Conservation (phyloP, 169 alveolate species). For the Plasmodium vinckei region DNA sequence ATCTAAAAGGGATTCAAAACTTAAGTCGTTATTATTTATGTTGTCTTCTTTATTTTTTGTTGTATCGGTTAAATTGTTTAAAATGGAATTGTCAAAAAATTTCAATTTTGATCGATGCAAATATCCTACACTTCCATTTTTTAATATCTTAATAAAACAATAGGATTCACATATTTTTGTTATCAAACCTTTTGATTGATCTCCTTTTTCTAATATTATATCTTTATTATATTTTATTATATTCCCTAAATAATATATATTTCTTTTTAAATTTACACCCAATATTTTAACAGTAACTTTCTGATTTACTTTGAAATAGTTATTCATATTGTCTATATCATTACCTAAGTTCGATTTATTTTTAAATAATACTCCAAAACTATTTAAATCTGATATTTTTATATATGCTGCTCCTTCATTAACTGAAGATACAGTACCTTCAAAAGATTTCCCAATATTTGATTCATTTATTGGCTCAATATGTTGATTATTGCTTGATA, state of each 20-base stretch:
- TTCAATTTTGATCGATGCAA: slow-evolving; percentile 34
- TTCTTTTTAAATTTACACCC: slow-evolving; percentile 32
- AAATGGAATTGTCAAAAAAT: neutral
- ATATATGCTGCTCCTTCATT: slow-evolving; percentile 17
- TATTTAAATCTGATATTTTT: slow-evolving; percentile 3
- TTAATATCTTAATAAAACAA: slow-evolving; percentile 43
- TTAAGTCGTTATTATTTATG: neutral
- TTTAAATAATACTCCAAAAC: slow-evolving; percentile 44
- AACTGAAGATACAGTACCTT: slow-evolving; percentile 39
- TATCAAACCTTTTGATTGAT: slow-evolving; percentile 44
- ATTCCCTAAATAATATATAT: slow-evolving; percentile 32
- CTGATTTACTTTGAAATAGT: slow-evolving; percentile 25
- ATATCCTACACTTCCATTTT: slow-evolving; percentile 63
- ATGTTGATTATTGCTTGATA: neutral
- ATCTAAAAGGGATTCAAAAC: neutral
- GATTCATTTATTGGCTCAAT: neutral
- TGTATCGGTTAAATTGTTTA: neutral
- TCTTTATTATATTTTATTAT: slow-evolving; percentile 43
- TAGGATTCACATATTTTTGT: slow-evolving; percentile 63
- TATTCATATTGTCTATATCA: slow-evolving; percentile 39
- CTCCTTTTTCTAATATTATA: slow-evolving; percentile 32
- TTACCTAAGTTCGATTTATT: slow-evolving; percentile 56
- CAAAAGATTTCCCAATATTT: slow-evolving; percentile 43
- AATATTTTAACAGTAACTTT: slow-evolving; percentile 36
- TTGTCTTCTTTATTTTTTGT: neutral